Percentiles rank a stretch among this genome's conserved stretches.
phyloP scores from a whole-genome alignment of 345 rosid species.

The Corchorus capsularis region DNA sequence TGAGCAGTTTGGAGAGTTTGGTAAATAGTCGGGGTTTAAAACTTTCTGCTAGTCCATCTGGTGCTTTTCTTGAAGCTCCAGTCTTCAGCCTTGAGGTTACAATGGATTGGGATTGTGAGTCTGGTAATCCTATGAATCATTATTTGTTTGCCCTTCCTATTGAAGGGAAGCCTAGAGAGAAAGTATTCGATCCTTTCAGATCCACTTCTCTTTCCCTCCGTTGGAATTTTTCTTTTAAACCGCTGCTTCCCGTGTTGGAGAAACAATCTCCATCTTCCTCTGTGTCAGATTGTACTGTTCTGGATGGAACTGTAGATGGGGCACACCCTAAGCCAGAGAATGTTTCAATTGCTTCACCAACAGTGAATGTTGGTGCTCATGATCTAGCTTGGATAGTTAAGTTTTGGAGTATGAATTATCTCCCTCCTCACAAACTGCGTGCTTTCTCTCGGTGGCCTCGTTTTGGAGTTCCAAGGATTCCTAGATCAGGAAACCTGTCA shows the following conservation, averaged over 20 bases:
- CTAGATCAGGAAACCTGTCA: slow-evolving; percentile 90
- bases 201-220: slow-evolving; percentile 92
- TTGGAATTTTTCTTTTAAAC: slow-evolving; percentile 87
- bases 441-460: slow-evolving; percentile 92
- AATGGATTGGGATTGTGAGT: slow-evolving; percentile 94
- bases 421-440: slow-evolving; percentile 95
- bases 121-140: slow-evolving; percentile 90
- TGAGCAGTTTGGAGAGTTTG: slow-evolving; percentile 92
- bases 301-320: slow-evolving; percentile 35
- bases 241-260: slow-evolving; percentile 43
- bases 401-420: slow-evolving; percentile 84
- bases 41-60: slow-evolving; percentile 53
- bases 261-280: slow-evolving; percentile 46
- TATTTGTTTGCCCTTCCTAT: slow-evolving; percentile 83
- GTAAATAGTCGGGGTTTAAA: slow-evolving; percentile 59
- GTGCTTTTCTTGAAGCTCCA: slow-evolving; percentile 76
- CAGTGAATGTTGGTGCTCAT: slow-evolving; percentile 86
- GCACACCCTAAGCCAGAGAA: slow-evolving; percentile 49
- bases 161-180: slow-evolving; percentile 83
- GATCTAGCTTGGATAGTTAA: slow-evolving; percentile 88
- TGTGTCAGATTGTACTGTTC: slow-evolving; percentile 26
- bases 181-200: slow-evolving; percentile 89
- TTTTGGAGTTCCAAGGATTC: slow-evolving; percentile 80
- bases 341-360: slow-evolving; percentile 47
- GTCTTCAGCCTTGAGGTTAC: slow-evolving; percentile 76